Base-by-base conservation (phyloP, 768 basidiomycete genomes). In the Mycena alexandri region DNA sequence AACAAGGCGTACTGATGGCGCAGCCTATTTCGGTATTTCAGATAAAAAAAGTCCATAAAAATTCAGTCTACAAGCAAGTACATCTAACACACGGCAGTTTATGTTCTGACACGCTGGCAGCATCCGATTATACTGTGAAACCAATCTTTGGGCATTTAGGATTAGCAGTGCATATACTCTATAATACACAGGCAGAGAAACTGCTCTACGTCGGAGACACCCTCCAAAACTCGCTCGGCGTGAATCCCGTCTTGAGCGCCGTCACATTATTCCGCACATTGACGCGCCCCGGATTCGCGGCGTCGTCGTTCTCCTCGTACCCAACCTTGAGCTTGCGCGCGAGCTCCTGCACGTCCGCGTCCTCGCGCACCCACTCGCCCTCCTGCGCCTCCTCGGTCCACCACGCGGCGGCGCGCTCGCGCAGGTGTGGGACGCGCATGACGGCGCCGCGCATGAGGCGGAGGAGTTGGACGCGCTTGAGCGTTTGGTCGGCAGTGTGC, bases 351-450 rank as follows among this genome's bases (percentile, higher is more conserved):
- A 93, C 86, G 8, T 67, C 78, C 57, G 81, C 80, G 73, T 90
- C 84, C 29, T 74, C 79, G 25, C 86, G 78, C 44, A 86, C 83
- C 70, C 81, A 81, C 25, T 78, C 76, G 0, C 90, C 90, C 61
- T 89, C 86, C 24, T 75, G 76, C 50, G 83, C 83, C 72, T 91
- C 85, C 36, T 78, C 80, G 5, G 79, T 77, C 91, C 91, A 93
- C 84, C 88, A 91, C 56, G 77, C 76, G 1, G 72, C 74, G 0
- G 85, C 82, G n/a, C 82, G 83, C 12, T 78, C 79, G 11, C 87
- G 84, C 14, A 88, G 78, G 33, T 77, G 75, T 2, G 86, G 84
- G 8, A 80, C 72, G 38, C 92, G 86, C 83, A 89, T 82, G 29
- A 87, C 78, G 2, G 90, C 86, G 43, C 86, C 88, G 48, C 82